Evolutionary conservation across 257 asterid species (phyloP), one percentile per base, ranked within the genome.

Genomic region (Plantago major): DNA sequence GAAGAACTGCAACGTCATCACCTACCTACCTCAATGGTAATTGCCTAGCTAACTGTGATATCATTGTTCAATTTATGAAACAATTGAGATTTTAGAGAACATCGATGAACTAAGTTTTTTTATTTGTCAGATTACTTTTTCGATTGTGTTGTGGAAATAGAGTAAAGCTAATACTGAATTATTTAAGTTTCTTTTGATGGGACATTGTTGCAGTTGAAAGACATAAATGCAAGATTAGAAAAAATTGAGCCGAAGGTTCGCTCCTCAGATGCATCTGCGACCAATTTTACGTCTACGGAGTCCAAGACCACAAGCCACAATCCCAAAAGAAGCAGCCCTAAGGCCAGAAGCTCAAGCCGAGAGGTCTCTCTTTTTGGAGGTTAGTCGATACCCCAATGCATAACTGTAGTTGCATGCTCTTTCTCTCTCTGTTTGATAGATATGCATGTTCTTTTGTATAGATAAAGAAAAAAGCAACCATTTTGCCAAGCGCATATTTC

Each of bases 331-430:
- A 87, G 87, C 79, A 93, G 96, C 68, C 97, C 99, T 40, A 89
- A 79, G 85, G 94, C 95, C 60, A 93, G 76, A 72, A 81, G 68
- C 73, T 83, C 83, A n/a, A 55, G 82, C 10, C 87, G 97, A 0
- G 99, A 93, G 81, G 84, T 55, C 59, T 87, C 99, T 69, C 94
- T 89, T 54, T 89, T 93, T 69, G 99, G 96, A 87, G 99, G 99
- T 89, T 73, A 75, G 95, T 80, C 55, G 67, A 44, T 45, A 55
- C 46, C 58, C 51, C 57, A 45, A 64, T 19, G 12, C 19, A 13
- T 48, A 9, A 28, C 22, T 18, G 11, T 48, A 9, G 28, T 30
- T 73, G 46, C 59, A 26, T 16, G 17, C 58, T 46, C 37, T 30
- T 33, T 18, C 46, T 13, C 0, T 58, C 42, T 15, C n/a, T 42